Evolutionary conservation across 306 rosid species (phyloP).

Genomic region (Arachis stenosperma): DNA sequence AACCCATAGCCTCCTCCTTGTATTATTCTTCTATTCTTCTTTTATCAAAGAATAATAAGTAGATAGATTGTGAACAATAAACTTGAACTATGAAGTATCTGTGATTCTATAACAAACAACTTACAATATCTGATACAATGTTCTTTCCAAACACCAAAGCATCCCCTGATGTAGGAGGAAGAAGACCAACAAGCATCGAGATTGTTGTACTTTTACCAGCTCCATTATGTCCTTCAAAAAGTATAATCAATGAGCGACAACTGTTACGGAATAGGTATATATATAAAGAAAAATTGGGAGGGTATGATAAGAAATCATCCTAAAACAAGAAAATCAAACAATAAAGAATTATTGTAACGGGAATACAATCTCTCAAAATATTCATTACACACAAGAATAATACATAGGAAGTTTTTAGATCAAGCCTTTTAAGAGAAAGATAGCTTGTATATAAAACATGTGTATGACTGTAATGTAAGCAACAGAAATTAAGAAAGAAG

Average conservation of each 20-base stretch:
- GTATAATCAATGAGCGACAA: conserved; percentile 31
- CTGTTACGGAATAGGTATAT: background rate
- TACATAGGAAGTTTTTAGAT: background rate
- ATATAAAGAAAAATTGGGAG: conserved; percentile 28
- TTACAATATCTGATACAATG: conserved; percentile 78
- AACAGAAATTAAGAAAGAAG: background rate
- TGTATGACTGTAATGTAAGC: background rate
- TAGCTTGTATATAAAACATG: background rate
- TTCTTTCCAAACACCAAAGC: conserved; percentile 90
- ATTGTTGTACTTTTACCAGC: conserved; percentile 98
- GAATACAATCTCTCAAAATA: conserved; percentile 1
- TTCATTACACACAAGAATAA: conserved; percentile 12
- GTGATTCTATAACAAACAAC: conserved; percentile 15
- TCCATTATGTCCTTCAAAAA: conserved; percentile 86
- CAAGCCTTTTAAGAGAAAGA: background rate
- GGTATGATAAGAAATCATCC: conserved; percentile 12
- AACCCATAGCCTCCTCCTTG: too few species aligned
- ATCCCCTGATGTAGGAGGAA: conserved; percentile 93
- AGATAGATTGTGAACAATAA: background rate
- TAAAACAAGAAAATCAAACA: background rate
- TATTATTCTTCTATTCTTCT: too few species aligned
- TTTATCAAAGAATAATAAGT: too few species aligned
- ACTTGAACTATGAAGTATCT: background rate
- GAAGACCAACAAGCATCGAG: conserved; percentile 96
- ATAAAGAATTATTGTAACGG: background rate